Percentiles rank a stretch among this genome's conserved stretches.
Evolutionary conservation across 2,329 filamentous ascomycete species (phyloP).

Genomic region (Penicillium olsonii): DNA sequence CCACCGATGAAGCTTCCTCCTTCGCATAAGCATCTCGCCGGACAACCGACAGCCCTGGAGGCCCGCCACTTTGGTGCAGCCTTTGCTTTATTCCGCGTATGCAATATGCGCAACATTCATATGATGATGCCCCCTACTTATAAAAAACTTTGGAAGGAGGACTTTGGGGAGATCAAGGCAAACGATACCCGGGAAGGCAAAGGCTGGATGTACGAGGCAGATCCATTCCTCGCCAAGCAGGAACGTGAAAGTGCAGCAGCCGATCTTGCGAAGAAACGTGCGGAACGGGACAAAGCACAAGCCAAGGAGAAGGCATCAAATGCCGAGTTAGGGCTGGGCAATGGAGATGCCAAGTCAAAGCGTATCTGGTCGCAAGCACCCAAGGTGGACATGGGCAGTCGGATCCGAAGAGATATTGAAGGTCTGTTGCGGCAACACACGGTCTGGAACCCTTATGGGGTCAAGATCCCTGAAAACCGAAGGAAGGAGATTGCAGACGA

Average conservation of each 20-base stretch:
- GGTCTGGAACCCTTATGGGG: conserved; percentile 81
- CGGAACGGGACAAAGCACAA: conserved; percentile 64
- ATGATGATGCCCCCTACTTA: conserved; percentile 92
- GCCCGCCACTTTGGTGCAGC: conserved; percentile 91
- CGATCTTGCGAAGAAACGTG: conserved; percentile 75
- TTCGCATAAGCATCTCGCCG: conserved; percentile 72
- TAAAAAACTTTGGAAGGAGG: conserved; percentile 83
- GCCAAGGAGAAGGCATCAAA: conserved; percentile 67
- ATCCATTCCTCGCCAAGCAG: conserved; percentile 80
- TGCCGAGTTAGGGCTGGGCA: conserved; percentile 54
- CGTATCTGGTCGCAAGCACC: conserved; percentile 80
- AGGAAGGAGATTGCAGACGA: conserved; percentile 68
- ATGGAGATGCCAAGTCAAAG: conserved; percentile 53
- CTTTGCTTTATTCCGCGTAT: conserved; percentile 86
- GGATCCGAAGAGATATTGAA: conserved; percentile 77
- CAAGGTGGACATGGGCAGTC: conserved; percentile 89
- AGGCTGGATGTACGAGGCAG: conserved; percentile 91
- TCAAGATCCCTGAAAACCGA: conserved; percentile 62
- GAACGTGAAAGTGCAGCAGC: conserved; percentile 78
- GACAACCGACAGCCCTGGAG: conserved; percentile 79
- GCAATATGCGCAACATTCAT: conserved; percentile 93
- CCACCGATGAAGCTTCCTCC: conserved; percentile 81
- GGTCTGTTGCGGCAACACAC: conserved; percentile 73
- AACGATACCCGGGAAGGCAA: conserved; percentile 75
- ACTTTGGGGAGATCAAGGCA: conserved; percentile 80